Base-by-base conservation (phyloP, 1,284 basidiomycete genomes). In the Trichosporon asahii region DNA sequence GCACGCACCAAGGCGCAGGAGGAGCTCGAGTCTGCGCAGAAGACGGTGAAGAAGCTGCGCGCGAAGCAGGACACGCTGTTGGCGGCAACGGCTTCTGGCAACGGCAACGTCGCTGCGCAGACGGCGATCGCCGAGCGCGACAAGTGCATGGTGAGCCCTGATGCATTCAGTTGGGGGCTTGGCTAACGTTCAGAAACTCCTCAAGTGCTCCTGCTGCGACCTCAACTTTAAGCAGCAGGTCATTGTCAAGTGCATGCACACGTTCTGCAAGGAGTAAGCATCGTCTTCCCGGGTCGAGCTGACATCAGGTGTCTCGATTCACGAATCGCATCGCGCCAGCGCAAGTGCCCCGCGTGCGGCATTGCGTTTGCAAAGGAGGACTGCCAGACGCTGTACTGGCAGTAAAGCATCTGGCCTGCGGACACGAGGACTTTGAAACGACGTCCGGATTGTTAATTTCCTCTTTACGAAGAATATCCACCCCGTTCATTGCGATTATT, bases 271-370 rank as follows among this genome's bases (percentile, higher is more conserved):
- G 40, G 70, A 70, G 93, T 95, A 80, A 77, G 92, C 88, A 12
- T 14, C 40, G 29, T 14, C 14, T 12, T 37, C 35, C 35, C 11
- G 35, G 35, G 11, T 37, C 11, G 12, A 53, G 67, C 70, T 76
- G 66, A 71, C 73, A n/a, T 0, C 68, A 74, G 73, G 25, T 89
- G 96, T 81, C 88, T 99, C 63, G 95, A 98, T 75, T 87, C 90
- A 29, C 90, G 97, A 44, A 89, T 99, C 76, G 86, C 91, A 65
- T 95, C 92, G 31, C 89, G 96, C 72, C 95, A 98, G 82, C 90
- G 96, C 64, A 98, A 98, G 84, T 99, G 96, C 83, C 96, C 96
- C 18, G 90, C 91, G 23, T 98, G 96, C 81, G 91, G 91, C 73
- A 79, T 92, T 46, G 85, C 88, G 0, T 99, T 99, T 84, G 90